Percentiles rank a stretch among this genome's conserved stretches.
These are phyloP conservation scores for Mycena floridula DNA, from an alignment of 768 basidiomycete species.

Conservation along the genomic window DNA sequence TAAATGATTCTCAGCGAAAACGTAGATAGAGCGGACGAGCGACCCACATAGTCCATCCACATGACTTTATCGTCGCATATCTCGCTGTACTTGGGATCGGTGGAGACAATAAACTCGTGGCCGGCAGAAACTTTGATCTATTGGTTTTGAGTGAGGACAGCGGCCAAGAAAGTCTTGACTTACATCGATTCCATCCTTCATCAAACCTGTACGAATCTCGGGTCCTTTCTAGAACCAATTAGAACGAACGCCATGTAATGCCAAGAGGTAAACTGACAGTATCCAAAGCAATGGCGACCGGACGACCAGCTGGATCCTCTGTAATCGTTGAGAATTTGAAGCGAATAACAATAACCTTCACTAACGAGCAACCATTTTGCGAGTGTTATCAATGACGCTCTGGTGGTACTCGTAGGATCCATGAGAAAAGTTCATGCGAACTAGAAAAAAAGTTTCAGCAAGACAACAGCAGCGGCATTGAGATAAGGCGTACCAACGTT, in stretches of 20 bases:
- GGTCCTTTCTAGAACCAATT: conserved; percentile 79
- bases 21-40: conserved; percentile 3
- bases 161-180: conserved; percentile 22
- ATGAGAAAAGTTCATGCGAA: conserved; percentile 99
- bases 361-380: conserved; percentile 76
- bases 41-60: conserved; percentile 89
- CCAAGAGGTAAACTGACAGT: conserved; percentile 53
- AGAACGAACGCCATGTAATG: conserved; percentile 6
- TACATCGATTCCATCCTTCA: conserved; percentile 82
- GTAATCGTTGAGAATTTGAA: conserved; percentile 6
- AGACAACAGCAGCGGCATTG: background rate
- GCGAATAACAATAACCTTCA: conserved; percentile 8
- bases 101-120: conserved; percentile 89
- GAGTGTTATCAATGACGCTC: conserved; percentile 96
- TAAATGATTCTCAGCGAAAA: conserved; percentile 20
- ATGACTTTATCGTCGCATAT: conserved; percentile 77
- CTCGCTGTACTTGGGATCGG: conserved; percentile 76
- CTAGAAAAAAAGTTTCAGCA: conserved; percentile 33
- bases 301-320: conserved; percentile 76
- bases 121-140: conserved; percentile 83
- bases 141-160: conserved; percentile 8
- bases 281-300: conserved; percentile 95
- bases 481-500: conserved; percentile 77
- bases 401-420: conserved; percentile 98
- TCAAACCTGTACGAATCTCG: conserved; percentile 96